Evolutionary conservation across 345 rosid species (phyloP).

Genomic region (Euclidium syriacum): DNA sequence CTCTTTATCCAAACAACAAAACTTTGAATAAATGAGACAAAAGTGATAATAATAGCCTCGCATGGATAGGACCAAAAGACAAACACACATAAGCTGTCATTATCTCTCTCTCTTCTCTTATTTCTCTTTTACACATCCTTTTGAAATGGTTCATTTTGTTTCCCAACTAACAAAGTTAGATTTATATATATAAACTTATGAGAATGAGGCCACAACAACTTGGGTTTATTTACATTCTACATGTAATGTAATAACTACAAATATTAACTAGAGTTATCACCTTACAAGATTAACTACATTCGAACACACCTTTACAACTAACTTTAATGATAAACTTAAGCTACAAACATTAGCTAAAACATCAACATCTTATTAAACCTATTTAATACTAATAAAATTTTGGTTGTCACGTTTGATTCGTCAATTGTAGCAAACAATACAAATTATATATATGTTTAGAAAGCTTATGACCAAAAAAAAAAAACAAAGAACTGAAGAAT

Average conservation of each 20-base stretch:
- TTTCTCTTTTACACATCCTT: background rate
- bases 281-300: constrained; percentile 11
- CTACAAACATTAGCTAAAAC: constrained; percentile 17
- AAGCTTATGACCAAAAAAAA: background rate
- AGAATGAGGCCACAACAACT: constrained; percentile 24
- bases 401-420: background rate
- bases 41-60: constrained; percentile 16
- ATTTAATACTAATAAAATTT: background rate
- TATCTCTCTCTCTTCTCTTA: background rate
- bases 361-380: constrained; percentile 9
- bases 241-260: background rate
- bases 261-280: background rate
- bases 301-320: constrained; percentile 4
- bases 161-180: constrained; percentile 25
- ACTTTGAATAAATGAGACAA: constrained; percentile 2
- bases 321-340: constrained; percentile 9
- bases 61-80: constrained; percentile 23
- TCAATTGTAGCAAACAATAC: background rate
- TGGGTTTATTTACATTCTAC: constrained; percentile 6
- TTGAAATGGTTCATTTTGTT: background rate
- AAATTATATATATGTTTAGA: background rate
- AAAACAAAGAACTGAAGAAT: background rate
- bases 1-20: constrained; percentile 8
- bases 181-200: background rate
- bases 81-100: constrained; percentile 27